phyloP scores from a whole-genome alignment of 768 basidiomycete species.

The Agrocybe praecox region DNA sequence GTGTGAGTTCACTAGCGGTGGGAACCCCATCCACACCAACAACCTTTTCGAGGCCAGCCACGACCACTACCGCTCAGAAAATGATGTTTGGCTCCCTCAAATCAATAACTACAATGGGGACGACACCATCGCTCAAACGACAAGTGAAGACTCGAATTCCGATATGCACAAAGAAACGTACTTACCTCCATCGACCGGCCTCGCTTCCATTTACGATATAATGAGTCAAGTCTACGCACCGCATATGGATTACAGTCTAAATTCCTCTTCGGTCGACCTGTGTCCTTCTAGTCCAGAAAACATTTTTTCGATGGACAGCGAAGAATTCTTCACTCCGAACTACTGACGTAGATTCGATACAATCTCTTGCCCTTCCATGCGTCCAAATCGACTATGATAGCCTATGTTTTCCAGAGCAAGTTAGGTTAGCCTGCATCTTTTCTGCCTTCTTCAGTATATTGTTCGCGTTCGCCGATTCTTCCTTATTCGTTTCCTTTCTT shows the following conservation, averaged over 20 bases:
- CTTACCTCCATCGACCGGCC: neutral
- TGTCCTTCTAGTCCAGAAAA: constrained; percentile 17
- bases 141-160: neutral
- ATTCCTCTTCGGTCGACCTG: constrained; percentile 2
- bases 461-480: neutral
- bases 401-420: no score
- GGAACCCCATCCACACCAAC: constrained; percentile 15
- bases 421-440: no score
- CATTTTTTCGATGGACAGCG: constrained; percentile 27
- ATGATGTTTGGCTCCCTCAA: neutral
- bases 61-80: neutral
- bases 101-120: neutral
- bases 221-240: neutral
- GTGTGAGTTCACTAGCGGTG: constrained; percentile 20
- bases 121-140: neutral
- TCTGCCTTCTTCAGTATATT: no score
- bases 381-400: neutral
- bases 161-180: neutral
- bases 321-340: constrained; percentile 24
- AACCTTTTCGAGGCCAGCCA: constrained; percentile 11
- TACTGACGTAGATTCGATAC: constrained; percentile 6
- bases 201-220: neutral
- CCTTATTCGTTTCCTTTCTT: no score
- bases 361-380: neutral
- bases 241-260: neutral